Conservation (phyloP, 2,329 filamentous ascomycete genomes). For the Microascus cirrosus region DNA sequence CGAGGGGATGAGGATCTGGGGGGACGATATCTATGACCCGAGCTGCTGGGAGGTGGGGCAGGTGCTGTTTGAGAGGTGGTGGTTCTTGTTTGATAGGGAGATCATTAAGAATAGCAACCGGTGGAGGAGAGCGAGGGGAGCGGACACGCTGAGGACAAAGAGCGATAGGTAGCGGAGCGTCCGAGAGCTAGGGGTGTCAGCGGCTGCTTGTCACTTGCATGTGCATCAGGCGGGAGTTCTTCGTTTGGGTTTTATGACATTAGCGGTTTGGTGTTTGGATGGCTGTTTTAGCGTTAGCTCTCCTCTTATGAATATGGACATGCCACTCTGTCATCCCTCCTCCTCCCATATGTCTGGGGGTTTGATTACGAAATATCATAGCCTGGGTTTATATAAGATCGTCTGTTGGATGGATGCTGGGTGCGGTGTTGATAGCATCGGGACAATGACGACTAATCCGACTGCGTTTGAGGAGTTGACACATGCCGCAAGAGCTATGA, state of each 20-base stretch:
- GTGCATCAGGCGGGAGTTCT: background rate
- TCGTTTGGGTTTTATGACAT: background rate
- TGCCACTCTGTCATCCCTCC: background rate
- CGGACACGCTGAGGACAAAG: constrained; percentile 14
- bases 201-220: background rate
- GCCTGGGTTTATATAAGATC: no score
- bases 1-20: constrained; percentile 39
- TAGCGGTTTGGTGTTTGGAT: background rate
- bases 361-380: background rate
- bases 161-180: background rate
- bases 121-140: constrained; percentile 34
- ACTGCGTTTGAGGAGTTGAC: no score
- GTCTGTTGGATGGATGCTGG: background rate
- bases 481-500: background rate
- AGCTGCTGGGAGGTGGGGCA: constrained; percentile 47
- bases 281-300: background rate
- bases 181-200: background rate
- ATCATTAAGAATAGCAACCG: constrained; percentile 43
- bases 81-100: constrained; percentile 44
- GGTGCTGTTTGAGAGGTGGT: constrained; percentile 47
- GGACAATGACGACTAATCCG: no score
- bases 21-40: constrained; percentile 34
- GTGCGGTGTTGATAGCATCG: background rate
- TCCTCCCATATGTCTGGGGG: background rate
- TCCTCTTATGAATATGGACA: background rate